Evolutionary conservation across 257 asterid species (phyloP), one percentile per base, ranked within the genome.

Genomic region (Perilla frutescens): DNA sequence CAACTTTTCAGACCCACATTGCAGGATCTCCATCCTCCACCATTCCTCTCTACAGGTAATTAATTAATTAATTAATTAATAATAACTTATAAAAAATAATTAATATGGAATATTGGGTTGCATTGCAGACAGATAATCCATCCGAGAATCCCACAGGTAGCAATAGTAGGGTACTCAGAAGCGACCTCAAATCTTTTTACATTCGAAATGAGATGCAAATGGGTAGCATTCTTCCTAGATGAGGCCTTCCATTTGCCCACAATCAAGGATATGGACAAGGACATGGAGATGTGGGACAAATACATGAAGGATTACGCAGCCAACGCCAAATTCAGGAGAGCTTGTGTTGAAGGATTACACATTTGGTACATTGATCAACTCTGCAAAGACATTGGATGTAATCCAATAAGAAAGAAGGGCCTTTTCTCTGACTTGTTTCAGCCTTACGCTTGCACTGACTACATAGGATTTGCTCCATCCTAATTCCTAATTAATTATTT

Each of bases 101-200:
- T 20, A 20, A 20, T 20, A 20, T 20, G 26, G 26, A 20, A 20
- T 20, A 20, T 62, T 8, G 15, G 20, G 50, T 44, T 12, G 0
- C 40, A 10, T 53, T 71, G 36, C 81, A 87, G 96, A 75, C 89
- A 88, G 41, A 77, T 83, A 45, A 79, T 88, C 60, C 89, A 79
- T 81, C 96, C 94, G 1, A 54, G 89, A 65, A 85, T 90, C 53
- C 96, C 96, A 44, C 87, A 82, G 34, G 78, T 90, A 32, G 96
- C 90, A 1, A 78, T 81, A 1, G 66, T 88, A 26, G 92, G 94
- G 1, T 86, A 80, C 74, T 75, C 92, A 0, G 94, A 87, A 55
- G 77, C 89, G 34, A 9, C 79, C 0, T 53, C 84, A 29, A 86
- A 83, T 77, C 71, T 90, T 0, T 77, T 78, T 59, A 72, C 87